Base-by-base conservation (phyloP, 2,329 filamentous ascomycete genomes). In the Aureobasidium sp. region DNA sequence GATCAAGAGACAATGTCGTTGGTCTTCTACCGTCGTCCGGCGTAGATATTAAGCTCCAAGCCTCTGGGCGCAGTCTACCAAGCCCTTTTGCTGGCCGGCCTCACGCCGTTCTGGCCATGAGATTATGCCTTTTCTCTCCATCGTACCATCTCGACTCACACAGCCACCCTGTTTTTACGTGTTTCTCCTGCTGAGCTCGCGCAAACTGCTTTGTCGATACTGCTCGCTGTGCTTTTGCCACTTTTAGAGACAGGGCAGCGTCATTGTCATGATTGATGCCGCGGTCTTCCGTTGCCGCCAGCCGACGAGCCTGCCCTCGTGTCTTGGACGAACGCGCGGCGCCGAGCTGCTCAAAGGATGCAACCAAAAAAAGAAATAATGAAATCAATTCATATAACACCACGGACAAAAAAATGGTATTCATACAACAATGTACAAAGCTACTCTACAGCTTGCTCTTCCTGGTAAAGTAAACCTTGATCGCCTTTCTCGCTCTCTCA, bases 391-490 rank as follows among this genome's bases (percentile, higher is more conserved):
- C n/a, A 36, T 36, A n/a, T n/a, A 8, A 0, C 9, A 34, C 0
- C 31, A 9, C 14, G 14, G n/a, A 41, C 17, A 25, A 14, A 39
- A 27, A 53, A 12, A 8, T 15, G 1, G 31, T 27, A 25, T 41
- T 22, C 9, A 8, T 48, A 53, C 20, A 34, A 39, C 22, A 36
- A 20, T 27, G 15, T 25, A 20, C 17, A 6, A 15, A 27, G 5
- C 37, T 34, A 8, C n/a, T 27, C 48, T 42, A 62, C 29, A 74
- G 64, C 64, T 73, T 74, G 59, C 71, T 70, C 66, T 70, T 68
- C 63, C 63, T 62, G 5, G 78, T 76, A 71, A 96, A 96, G 75
- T 96, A 97, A 75, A 89, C 85, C 70, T 78, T 82, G 2, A 96
- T 82, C 73, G 85, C 88, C 42, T 69, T 77, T 74, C 86, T 84